Percentiles rank a stretch among this genome's conserved stretches.
These are phyloP conservation scores for Trichoderma atrobrunneum DNA, from an alignment of 2,329 filamentous ascomycete species.

Conservation along the genomic window DNA sequence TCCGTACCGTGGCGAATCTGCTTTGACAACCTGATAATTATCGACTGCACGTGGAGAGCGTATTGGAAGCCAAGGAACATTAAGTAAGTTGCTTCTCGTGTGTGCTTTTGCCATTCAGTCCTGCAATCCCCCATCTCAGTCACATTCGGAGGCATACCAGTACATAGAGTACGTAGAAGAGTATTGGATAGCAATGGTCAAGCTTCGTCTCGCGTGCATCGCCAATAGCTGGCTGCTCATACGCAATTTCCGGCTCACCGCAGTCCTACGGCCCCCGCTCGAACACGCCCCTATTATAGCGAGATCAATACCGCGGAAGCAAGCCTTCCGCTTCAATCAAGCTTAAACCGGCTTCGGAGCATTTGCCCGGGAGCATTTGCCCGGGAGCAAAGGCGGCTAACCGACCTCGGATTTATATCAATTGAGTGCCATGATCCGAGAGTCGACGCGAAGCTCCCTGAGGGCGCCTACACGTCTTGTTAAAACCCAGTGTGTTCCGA, in stretches of 20 bases:
- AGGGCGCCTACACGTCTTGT: not conserved
- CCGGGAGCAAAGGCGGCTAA: not conserved
- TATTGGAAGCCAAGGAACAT: not conserved
- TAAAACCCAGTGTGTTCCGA: no score
- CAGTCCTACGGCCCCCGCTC: not conserved
- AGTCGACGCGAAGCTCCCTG: not conserved
- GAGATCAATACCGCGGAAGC: slow-evolving; percentile 37
- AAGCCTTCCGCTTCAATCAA: slow-evolving; percentile 36
- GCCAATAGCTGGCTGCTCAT: not conserved
- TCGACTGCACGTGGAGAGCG: not conserved
- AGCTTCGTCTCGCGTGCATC: not conserved
- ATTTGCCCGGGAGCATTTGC: slow-evolving; percentile 22
- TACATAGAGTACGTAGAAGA: not conserved
- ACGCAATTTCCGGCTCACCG: not conserved
- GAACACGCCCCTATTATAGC: slow-evolving; percentile 32
- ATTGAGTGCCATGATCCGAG: not conserved
- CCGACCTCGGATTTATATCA: not conserved
- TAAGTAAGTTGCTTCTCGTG: not conserved
- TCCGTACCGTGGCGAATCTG: not conserved
- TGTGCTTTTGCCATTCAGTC: not conserved
- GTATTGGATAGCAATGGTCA: not conserved
- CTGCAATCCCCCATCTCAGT: not conserved
- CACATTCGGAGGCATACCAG: not conserved
- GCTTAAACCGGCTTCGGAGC: slow-evolving; percentile 39
- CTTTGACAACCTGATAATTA: not conserved